Percentiles rank a stretch among this genome's conserved stretches.
Evolutionary conservation across 2,329 filamentous ascomycete genomes (phyloP).

Genomic region (Pseudofabraea citricarpa): DNA sequence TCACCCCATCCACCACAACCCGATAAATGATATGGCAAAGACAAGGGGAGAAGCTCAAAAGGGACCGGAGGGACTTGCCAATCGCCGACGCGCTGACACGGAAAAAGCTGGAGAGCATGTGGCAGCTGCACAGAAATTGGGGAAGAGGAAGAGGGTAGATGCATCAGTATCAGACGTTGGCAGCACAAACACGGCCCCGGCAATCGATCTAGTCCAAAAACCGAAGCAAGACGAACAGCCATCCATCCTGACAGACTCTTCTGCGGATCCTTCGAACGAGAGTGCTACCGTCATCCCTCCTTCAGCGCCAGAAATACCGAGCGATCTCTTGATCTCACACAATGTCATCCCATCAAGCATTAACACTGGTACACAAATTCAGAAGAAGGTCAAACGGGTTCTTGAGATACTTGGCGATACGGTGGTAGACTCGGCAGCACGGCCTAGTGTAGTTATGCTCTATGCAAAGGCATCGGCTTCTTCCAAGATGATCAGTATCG

Average conservation of each 20-base stretch:
- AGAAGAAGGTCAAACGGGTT: constrained; percentile 26
- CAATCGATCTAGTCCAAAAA: constrained; percentile 25
- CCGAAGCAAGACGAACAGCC: no score
- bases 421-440: constrained; percentile 15
- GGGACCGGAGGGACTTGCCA: constrained; percentile 2
- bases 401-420: constrained; percentile 21
- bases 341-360: constrained; percentile 49
- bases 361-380: constrained; percentile 55
- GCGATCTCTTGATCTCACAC: constrained; percentile 20
- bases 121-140: no score
- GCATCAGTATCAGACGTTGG: constrained; percentile 1
- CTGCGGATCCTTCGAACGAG: background rate
- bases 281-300: background rate
- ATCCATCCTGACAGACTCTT: no score
- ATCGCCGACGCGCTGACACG: constrained; percentile 2
- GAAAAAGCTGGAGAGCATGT: no score
- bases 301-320: background rate
- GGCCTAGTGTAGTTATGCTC: constrained; percentile 34
- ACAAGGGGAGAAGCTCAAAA: constrained; percentile 8
- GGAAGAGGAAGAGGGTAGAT: constrained; percentile 4
- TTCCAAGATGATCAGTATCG: constrained; percentile 63
- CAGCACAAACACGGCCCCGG: constrained; percentile 17
- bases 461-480: constrained; percentile 34
- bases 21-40: constrained; percentile 21
- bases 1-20: constrained; percentile 4